These are phyloP conservation scores for Dionaea muscipula DNA, from an alignment of 179 eudicot species.

Conservation along the genomic window DNA sequence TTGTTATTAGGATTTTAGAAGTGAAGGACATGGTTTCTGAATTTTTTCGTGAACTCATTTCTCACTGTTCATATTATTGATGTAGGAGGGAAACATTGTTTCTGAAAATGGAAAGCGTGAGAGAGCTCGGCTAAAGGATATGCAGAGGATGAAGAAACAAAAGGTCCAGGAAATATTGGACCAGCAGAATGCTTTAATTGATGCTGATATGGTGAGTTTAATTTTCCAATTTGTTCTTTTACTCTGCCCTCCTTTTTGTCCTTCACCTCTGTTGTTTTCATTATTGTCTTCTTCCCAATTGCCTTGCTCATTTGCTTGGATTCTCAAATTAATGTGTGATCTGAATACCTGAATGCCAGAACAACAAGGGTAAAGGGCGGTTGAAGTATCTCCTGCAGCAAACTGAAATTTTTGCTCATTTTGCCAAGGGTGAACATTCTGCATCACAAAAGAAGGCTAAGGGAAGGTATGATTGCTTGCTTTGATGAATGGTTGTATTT, in stretches of 20 bases:
- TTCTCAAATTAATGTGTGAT: background rate
- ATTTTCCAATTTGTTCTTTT: background rate
- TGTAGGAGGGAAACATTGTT: conserved; percentile 44
- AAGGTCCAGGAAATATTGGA: conserved; percentile 81
- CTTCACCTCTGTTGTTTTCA: background rate
- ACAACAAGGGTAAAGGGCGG: conserved; percentile 85
- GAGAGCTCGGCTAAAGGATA: conserved; percentile 59
- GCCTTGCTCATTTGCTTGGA: background rate
- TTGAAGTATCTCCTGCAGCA: conserved; percentile 86
- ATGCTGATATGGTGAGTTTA: conserved; percentile 62
- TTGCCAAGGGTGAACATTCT: conserved; percentile 80
- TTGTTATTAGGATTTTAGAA: too few species aligned
- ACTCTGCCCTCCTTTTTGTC: background rate
- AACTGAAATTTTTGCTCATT: conserved; percentile 92
- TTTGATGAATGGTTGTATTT: too few species aligned
- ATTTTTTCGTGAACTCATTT: too few species aligned
- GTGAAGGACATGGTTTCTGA: too few species aligned
- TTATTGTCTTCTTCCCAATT: background rate
- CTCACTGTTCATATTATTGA: background rate
- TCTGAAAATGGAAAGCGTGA: conserved; percentile 59
- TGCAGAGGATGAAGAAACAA: conserved; percentile 74
- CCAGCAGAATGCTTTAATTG: conserved; percentile 75
- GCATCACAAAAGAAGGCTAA: conserved; percentile 49
- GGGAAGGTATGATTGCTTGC: conserved; percentile 41
- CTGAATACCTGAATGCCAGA: conserved; percentile 25